A percentile compares a stretch with the other conserved stretches of the same genome.
phyloP scores from a whole-genome alignment of 768 basidiomycete genomes.

The Multifurca ochricompacta region DNA sequence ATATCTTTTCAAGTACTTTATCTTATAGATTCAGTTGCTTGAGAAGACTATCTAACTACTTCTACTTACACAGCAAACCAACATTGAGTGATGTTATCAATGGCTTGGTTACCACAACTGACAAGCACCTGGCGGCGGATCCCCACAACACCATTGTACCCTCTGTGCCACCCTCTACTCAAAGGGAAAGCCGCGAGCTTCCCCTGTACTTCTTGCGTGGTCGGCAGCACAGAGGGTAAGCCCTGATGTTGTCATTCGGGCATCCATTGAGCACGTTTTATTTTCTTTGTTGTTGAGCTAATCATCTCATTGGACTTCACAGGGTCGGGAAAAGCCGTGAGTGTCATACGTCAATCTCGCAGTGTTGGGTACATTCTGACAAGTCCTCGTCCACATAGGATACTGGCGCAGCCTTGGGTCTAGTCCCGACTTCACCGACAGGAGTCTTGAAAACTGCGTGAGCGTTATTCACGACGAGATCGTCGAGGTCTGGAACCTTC shows the following conservation, averaged over 20 bases:
- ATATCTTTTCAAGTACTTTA: constrained; percentile 1
- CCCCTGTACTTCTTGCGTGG: neutral
- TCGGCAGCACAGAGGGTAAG: neutral
- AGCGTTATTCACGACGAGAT: constrained; percentile 1
- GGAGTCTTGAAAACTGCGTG: neutral
- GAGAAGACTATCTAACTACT: neutral
- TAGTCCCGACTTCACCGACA: neutral
- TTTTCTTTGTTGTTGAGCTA: neutral
- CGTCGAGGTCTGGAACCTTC: neutral
- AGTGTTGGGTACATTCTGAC: neutral
- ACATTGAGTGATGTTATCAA: neutral
- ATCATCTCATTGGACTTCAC: neutral
- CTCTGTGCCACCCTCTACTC: neutral
- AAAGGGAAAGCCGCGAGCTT: neutral
- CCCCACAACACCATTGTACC: neutral
- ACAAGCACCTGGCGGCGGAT: neutral
- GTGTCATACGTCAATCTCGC: neutral
- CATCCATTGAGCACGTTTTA: neutral
- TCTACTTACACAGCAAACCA: neutral
- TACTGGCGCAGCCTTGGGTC: constrained; percentile 12
- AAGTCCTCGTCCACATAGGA: neutral
- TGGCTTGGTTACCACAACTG: neutral
- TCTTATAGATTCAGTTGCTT: neutral
- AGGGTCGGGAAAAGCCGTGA: constrained; percentile 2
- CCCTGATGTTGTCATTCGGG: neutral